Base-by-base conservation (phyloP, 1,139 yeast species). In the Debaryomyces fabryi region DNA sequence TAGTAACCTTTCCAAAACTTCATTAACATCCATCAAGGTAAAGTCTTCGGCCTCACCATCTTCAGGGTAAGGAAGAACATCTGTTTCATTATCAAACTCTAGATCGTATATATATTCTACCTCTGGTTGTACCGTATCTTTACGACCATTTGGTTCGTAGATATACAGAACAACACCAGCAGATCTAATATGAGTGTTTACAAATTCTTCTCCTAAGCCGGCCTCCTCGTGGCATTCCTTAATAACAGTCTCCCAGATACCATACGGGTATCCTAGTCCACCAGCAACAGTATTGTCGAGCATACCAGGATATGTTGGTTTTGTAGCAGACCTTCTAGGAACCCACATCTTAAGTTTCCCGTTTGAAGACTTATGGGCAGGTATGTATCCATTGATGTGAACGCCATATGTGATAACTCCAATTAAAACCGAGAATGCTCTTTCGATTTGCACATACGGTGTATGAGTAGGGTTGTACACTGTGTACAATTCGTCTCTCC, bases 281-380 rank as follows among this genome's bases (percentile, higher is more conserved):
- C 99, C 99, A 0, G 97, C 99, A 5, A 93, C 89, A 1, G 96
- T 89, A 62, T 92, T 93, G 64, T 93, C 99, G 39, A 91, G 76
- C 88, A 83, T 86, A 0, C 89, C 87, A 0, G 99, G 98, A 69
- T 83, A 91, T 0, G 98, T 93, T 15, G 88, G 86, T 62, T 93
- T 93, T 1, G 83, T 76, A 12, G 72, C 63, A 0, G 97, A 79
- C 55, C 99, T 74, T 52, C 89, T 72, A 0, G 99, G 97, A 5
- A 92, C 77, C 98, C 98, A 93, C 49, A 93, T 60, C 58, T 82
- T 79, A 40, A 83, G 58, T 37, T 75, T 73, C 0, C 78, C 79
- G 20, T 74, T 64, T 10, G 73, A 66, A 2, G 71, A 50, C 18
- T 57, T 58, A 0, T 56, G 47, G 0, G 70, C 63, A 0, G 84